These are phyloP conservation scores for Leishmania lainsoni DNA, from an alignment of 208 protist genomes.

Conservation along the genomic window DNA sequence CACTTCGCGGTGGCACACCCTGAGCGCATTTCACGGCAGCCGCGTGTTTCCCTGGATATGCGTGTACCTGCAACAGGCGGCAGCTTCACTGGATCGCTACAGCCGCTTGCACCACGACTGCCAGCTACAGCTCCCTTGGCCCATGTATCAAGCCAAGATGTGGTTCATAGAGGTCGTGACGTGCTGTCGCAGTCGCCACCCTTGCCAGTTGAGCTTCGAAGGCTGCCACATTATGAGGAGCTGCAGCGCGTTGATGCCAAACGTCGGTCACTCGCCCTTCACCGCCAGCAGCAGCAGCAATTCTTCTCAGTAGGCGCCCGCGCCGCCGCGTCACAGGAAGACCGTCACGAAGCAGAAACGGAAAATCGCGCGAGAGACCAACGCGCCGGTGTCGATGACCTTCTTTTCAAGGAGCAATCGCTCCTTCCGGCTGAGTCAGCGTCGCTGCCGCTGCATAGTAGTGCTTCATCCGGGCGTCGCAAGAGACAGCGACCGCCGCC, in stretches of 20 bases:
- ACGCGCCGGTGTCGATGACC: slow-evolving; percentile 5
- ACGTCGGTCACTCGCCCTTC: slow-evolving; percentile 10
- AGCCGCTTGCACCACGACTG: slow-evolving; percentile 36
- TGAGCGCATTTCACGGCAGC: background rate
- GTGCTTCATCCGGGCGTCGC: slow-evolving; percentile 1
- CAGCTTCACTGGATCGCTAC: slow-evolving; percentile 28
- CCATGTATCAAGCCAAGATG: background rate
- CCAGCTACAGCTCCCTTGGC: slow-evolving; percentile 5
- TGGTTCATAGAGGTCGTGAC: background rate
- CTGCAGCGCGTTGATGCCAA: slow-evolving; percentile 20
- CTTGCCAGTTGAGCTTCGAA: background rate
- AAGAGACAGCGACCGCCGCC: slow-evolving; percentile 17
- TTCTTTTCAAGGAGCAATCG: slow-evolving; percentile 28
- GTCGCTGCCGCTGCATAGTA: background rate
- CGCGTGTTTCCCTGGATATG: slow-evolving; percentile 11
- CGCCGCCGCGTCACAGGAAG: background rate
- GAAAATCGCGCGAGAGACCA: background rate
- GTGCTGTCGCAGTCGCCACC: background rate
- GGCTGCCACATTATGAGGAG: slow-evolving; percentile 18
- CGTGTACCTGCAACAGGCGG: background rate
- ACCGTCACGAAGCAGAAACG: background rate
- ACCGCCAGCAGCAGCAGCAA: slow-evolving; percentile 9
- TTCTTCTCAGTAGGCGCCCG: background rate
- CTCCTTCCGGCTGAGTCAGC: background rate
- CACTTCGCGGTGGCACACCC: background rate